Percentiles rank a stretch among this genome's conserved stretches.
Evolutionary conservation across 129 eudicot species (phyloP).

Genomic region (Erigeron canadensis): DNA sequence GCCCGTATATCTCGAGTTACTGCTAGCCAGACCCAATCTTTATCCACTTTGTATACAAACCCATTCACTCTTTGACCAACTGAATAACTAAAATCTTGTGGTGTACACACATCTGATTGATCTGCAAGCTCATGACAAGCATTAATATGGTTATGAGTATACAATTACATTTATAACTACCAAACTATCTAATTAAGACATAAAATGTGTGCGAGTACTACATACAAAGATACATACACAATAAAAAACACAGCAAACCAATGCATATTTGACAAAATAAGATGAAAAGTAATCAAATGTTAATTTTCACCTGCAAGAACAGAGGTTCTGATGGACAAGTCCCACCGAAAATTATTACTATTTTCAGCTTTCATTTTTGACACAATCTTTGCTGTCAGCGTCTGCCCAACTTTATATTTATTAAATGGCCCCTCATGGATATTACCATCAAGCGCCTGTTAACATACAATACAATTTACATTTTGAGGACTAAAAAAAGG

Average conservation of each 20-base stretch:
- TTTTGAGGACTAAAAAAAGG: background rate
- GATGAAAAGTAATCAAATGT: slow-evolving; percentile 3
- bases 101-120: slow-evolving; percentile 8
- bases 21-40: slow-evolving; percentile 83
- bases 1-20: slow-evolving; percentile 79
- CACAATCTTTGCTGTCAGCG: slow-evolving; percentile 67
- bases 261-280: slow-evolving; percentile 3
- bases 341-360: slow-evolving; percentile 53
- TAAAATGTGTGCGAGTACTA: background rate
- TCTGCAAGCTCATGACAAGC: slow-evolving; percentile 21
- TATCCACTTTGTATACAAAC: slow-evolving; percentile 75
- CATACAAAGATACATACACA: background rate
- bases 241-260: background rate
- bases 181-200: background rate
- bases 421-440: slow-evolving; percentile 56
- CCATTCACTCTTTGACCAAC: slow-evolving; percentile 65
- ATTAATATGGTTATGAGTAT: background rate
- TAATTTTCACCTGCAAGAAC: slow-evolving; percentile 58
- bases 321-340: slow-evolving; percentile 74
- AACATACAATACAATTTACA: slow-evolving; percentile 18
- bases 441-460: slow-evolving; percentile 62
- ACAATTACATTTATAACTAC: background rate
- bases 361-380: slow-evolving; percentile 51
- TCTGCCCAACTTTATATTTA: slow-evolving; percentile 69
- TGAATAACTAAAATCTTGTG: slow-evolving; percentile 54